Base-by-base conservation (phyloP, 352 stramenopile species). In the Phytophthora constricta region DNA sequence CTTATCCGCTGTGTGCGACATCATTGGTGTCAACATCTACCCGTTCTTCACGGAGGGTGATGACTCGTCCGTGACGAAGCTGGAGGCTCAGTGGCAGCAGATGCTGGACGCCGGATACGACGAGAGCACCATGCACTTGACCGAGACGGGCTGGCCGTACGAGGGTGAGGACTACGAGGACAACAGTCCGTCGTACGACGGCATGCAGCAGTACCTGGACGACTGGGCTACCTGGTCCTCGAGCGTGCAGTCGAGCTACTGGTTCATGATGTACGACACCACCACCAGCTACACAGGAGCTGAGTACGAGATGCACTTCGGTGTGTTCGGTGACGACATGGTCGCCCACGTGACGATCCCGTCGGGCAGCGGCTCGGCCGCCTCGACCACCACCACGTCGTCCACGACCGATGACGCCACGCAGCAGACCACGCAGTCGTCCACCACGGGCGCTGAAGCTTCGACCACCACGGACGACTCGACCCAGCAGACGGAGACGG, bases 191-290 rank as follows among this genome's bases (percentile, higher is more conserved):
- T 79, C 65, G 60, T 77, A 79, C 60, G 75, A 76, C 28, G 70
- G 62, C 37, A 76, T 73, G 65, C 76, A 82, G 64, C 39, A 62
- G 66, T 84, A 75, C 71, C 42, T 80, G 34, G 61, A 81, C 63
- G 76, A 81, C 72, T 86, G 73, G 60, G 68, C 55, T 25, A 67
- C 65, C 3, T 86, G 77, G 77, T 72, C 74, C 27, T 50, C 37
- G 11, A 37, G 42, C 22, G 47, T 79, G 63, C 48, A 64, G 48
- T 65, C 63, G 23, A 68, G 73, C 60, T 86, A 82, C 74, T 86
- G 67, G 63, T 86, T 86, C 74, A 86, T 86, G 74, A 83, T 86
- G 76, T 87, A 83, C 71, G 79, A 87, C 54, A 79, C 69, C 33
- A 85, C 57, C 39, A 49, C 55, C 34, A 76, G 74, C 61, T 82